Base-by-base conservation (phyloP, 306 rosid genomes). In the Rosa multiflora region DNA sequence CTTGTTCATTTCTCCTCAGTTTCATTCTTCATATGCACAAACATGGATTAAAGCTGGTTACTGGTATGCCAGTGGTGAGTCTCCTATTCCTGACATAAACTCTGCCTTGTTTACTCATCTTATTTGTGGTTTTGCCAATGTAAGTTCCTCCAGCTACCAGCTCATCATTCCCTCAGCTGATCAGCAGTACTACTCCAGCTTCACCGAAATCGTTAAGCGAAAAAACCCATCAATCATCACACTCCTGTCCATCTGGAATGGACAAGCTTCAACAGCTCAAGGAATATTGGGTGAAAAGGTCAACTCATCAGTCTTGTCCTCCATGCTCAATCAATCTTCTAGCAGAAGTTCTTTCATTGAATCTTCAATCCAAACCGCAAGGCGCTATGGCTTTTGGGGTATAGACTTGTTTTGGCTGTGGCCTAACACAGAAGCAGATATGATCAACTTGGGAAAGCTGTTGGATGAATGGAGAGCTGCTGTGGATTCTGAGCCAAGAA, bases 341-440 rank as follows among this genome's bases (percentile, higher is more conserved):
- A 29, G 48, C 10, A 73, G 94, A 10, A 87, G 83, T 76, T 10
- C 88, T 1, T 88, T 90, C 85, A 83, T 90, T 3, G 88, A 87
- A 12, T 88, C 92, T 40, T 86, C 94, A 0, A 85, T 88, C 2
- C n/a, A 52, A 11, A 42, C 61, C 14, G 91, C 89, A 5, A 80
- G 94, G 70, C 3, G 0, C 0, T 78, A 83, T 77, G 86, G 85
- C 76, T 88, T 88, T 21, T 73, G 76, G 32, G 94, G 90, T 0
- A 72, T 90, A 3, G 92, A 90, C 72, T 79, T 88, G 47, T 79
- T 70, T 32, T 86, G 90, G 77, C 61, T 82, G 43, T 90, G 85
- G 39, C 73, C 79, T 4, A 62, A 53, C 0, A 15, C 77, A 0
- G 32, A 46, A 32, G 4, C 83, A 0, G 88, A 85, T 5, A 83